A percentile compares a stretch with the other conserved stretches of the same genome.
phyloP scores from a whole-genome alignment of 495 filamentous ascomycete species.

The Penicillium canariense region DNA sequence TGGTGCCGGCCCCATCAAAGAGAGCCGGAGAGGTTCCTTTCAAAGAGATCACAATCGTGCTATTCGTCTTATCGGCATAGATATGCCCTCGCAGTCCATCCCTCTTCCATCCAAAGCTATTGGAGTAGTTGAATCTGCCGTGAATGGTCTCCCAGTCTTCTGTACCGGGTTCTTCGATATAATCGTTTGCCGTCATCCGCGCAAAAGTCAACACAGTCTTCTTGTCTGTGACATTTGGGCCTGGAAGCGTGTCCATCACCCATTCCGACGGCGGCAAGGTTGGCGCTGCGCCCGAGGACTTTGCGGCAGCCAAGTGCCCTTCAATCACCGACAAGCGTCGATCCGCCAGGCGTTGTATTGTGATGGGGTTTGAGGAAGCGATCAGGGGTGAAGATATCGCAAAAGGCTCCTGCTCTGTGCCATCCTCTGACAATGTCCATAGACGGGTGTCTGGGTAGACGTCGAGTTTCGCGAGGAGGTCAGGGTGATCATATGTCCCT shows the following conservation, averaged over 20 bases:
- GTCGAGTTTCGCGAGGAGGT: slow-evolving; percentile 72
- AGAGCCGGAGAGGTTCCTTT: slow-evolving; percentile 90
- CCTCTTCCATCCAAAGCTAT: slow-evolving; percentile 82
- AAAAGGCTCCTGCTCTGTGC: slow-evolving; percentile 39
- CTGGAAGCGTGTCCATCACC: slow-evolving; percentile 75
- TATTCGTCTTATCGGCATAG: slow-evolving; percentile 80
- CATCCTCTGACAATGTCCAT: slow-evolving; percentile 65
- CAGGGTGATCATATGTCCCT: slow-evolving; percentile 69
- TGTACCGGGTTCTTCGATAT: slow-evolving; percentile 66
- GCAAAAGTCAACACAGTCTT: slow-evolving; percentile 80
- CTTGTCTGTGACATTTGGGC: slow-evolving; percentile 84
- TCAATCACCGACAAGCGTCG: slow-evolving; percentile 73
- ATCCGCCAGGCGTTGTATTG: slow-evolving; percentile 78
- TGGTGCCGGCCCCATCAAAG: slow-evolving; percentile 92
- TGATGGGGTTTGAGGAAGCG: slow-evolving; percentile 58
- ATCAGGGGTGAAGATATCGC: slow-evolving; percentile 34
- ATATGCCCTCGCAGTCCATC: slow-evolving; percentile 93
- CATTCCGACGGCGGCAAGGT: slow-evolving; percentile 68
- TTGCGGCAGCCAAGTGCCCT: slow-evolving; percentile 65
- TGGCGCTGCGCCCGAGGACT: slow-evolving; percentile 57
- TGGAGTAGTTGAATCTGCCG: slow-evolving; percentile 74
- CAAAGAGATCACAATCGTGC: slow-evolving; percentile 83
- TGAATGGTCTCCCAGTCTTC: slow-evolving; percentile 84
- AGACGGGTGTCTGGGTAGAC: slow-evolving; percentile 61
- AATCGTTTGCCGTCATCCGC: slow-evolving; percentile 83